Conservation (phyloP, 805 yeast species). For the Zygotorulaspora florentina region DNA sequence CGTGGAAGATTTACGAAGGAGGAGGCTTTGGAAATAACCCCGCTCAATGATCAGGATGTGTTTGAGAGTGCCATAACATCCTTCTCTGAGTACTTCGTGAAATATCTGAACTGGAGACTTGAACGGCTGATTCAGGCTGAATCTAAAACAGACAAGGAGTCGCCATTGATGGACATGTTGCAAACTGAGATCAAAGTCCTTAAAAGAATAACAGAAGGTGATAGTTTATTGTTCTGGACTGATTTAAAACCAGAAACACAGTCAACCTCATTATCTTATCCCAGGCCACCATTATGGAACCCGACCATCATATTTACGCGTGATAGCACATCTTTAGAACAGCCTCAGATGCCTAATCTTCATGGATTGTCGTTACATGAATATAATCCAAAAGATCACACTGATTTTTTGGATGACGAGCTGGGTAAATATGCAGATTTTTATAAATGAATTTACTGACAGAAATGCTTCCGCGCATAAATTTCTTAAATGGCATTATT, state of each 20-base stretch:
- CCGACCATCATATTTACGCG: neutral
- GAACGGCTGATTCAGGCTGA: neutral
- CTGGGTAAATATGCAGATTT: slow-evolving; percentile 5
- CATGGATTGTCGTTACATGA: neutral
- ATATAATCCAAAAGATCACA: slow-evolving; percentile 2
- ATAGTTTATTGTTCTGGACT: slow-evolving; percentile 9
- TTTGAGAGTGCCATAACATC: slow-evolving; percentile 3
- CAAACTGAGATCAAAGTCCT: slow-evolving; percentile 3
- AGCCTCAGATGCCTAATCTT: neutral
- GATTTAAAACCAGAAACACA: slow-evolving; percentile 3
- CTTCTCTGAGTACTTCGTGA: slow-evolving; percentile 10
- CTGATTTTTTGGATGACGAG: slow-evolving; percentile 14
- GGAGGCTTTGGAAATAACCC: slow-evolving; percentile 11
- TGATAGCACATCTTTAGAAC: neutral
- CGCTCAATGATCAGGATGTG: slow-evolving; percentile 3
- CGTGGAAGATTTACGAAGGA: slow-evolving; percentile 10
- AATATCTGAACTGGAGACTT: slow-evolving; percentile 13
- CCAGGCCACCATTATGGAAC: neutral
- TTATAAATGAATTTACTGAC: neutral
- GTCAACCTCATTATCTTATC: neutral
- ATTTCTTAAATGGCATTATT: neutral
- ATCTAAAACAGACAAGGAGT: neutral
- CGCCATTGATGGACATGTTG: neutral
- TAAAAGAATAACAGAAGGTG: neutral
- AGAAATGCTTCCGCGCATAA: neutral